Conservation (phyloP, 495 filamentous ascomycete species). For the Daldinia loculata region DNA sequence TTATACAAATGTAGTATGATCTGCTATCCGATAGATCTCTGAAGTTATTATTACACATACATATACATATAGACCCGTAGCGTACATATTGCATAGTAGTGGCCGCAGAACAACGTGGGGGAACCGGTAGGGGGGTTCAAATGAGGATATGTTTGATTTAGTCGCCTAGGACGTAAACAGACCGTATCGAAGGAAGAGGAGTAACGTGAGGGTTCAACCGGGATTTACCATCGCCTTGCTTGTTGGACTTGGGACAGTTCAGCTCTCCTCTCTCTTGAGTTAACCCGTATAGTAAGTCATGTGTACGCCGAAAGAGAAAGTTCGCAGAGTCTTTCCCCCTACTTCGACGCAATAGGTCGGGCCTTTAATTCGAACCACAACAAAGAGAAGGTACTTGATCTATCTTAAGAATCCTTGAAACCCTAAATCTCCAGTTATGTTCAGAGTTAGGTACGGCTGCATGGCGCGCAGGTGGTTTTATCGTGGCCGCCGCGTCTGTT, state of each 20-base stretch:
- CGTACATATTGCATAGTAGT: not conserved
- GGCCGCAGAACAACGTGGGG: not conserved
- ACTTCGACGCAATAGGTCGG: not conserved
- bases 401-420: slow-evolving; percentile 7
- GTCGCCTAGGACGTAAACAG: not conserved
- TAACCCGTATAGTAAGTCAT: not conserved
- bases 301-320: not conserved
- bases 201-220: not conserved
- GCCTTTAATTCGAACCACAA: not conserved
- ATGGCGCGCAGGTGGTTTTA: slow-evolving; percentile 1
- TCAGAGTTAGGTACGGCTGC: not conserved
- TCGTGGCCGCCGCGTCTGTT: slow-evolving; percentile 6
- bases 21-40: not conserved
- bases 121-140: not conserved
- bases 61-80: not conserved
- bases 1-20: not conserved
- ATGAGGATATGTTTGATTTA: not conserved
- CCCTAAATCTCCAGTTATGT: not conserved
- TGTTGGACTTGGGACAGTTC: not conserved
- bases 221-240: not conserved
- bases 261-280: not conserved
- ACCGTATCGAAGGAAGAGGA: slow-evolving; percentile 5
- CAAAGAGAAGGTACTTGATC: not conserved
- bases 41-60: slow-evolving; percentile 1
- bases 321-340: slow-evolving; percentile 13